A percentile compares a stretch with the other conserved stretches of the same genome.
Conservation (phyloP, 2,329 filamentous ascomycete species). For the Emergomyces orientalis region DNA sequence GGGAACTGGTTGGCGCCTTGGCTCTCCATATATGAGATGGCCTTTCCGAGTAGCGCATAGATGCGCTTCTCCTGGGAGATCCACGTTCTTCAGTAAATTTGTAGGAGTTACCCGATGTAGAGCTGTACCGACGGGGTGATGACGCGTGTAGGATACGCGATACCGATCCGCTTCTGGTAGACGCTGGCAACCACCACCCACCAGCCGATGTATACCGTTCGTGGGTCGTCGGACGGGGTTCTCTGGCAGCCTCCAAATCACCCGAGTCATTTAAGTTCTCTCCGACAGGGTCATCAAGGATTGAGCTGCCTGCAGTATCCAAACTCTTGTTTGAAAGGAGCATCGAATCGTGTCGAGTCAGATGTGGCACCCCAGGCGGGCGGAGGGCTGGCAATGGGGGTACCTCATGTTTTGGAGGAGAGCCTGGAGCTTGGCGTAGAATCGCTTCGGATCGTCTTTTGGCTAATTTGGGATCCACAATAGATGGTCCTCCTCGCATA, state of each 20-base stretch:
- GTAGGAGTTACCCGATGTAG: background rate
- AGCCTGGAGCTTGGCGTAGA: background rate
- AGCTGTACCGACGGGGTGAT: background rate
- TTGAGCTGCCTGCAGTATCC: conserved; percentile 9
- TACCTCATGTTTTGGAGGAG: conserved; percentile 5
- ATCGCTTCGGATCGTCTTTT: conserved; percentile 2
- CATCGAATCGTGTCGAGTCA: conserved; percentile 3
- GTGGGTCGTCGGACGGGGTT: background rate
- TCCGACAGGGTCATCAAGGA: background rate
- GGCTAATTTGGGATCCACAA: background rate
- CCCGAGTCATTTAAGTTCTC: background rate
- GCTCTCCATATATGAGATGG: background rate
- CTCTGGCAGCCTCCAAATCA: background rate
- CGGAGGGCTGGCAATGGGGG: conserved; percentile 4
- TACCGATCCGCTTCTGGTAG: background rate
- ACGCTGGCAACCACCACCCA: background rate
- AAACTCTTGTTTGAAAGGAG: conserved; percentile 6
- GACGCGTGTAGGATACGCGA: background rate
- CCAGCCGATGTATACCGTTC: background rate
- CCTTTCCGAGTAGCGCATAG: background rate
- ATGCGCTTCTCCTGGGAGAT: background rate
- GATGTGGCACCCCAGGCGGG: background rate
- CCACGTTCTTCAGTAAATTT: background rate
- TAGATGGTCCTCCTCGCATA: background rate
- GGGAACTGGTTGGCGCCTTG: background rate